Base-by-base conservation (phyloP, 116 monocot species). In the Dioscorea cayenensis region DNA sequence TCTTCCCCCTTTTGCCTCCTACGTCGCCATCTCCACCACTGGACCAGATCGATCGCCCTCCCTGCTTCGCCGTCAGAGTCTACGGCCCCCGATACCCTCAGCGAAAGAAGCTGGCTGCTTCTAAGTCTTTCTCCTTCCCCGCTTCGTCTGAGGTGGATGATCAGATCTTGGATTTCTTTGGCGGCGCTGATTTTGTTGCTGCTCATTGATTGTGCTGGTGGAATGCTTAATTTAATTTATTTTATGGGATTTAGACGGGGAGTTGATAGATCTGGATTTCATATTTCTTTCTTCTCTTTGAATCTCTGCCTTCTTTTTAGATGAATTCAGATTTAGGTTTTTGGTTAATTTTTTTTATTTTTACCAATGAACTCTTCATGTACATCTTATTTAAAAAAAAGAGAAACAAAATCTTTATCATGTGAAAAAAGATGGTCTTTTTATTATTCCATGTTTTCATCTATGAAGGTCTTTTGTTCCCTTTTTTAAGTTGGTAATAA, bases 51-150 rank as follows among this genome's bases (percentile, higher is more conserved):
- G 79, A 74, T 22, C 74, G 65, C 14, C 36, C 43, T 52, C 79
- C 73, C n/a, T 79, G 69, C 79, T 79, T 79, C 64, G 69, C 49
- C 66, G 66, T 29, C 2, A 60, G 69, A 25, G n/a, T 59, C 5
- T 73, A 49, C 60, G 75, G 75, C 19, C 71, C 78, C 12, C 60
- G 63, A 64, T 58, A 32, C n/a, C 79, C 70, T n/a, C 79, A 79
- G 58, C 59, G 79, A 28, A 79, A 70, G 70, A 79, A 74, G 59
- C 66, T 79, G 17, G 63, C 10, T 64, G 79, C 79, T 0, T 28
- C 79, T 9, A 73, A 74, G 65, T 51, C 65, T 16, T 9, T 79
- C 25, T 58, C 59, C 19, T 74, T 75, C 19, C 64, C 64, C 6
- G 63, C 69, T 3, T 4, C 68, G 18, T 69, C 68, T 11, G 62